Base-by-base conservation (phyloP, 345 rosid genomes). In the Theobroma cacao region DNA sequence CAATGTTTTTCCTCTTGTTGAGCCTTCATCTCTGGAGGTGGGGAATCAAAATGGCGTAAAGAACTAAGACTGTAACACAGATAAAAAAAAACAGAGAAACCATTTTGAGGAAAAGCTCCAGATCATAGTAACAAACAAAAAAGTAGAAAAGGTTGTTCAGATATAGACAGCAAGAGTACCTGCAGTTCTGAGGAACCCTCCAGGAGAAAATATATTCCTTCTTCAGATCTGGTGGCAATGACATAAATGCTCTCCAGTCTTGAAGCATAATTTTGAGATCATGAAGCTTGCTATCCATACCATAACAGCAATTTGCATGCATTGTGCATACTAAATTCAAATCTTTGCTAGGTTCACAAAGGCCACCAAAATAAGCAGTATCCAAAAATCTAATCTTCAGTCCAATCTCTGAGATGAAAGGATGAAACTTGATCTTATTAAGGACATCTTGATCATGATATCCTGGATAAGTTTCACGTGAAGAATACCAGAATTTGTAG, bases 261-360 rank as follows among this genome's bases (percentile, higher is more conserved):
- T 82, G 74, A 74, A 94, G 94, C 80, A 87, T 80, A 13, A 87
- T 75, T 45, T 72, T 75, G 14, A 94, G 92, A 78, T 92, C 96
- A 74, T 77, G 77, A 70, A 94, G 67, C 80, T 92, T 94, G 62
- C 69, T 87, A n/a, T 82, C 77, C 60, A 90, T 63, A 20, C 97
- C 98, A 66, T 83, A 48, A 38, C 98, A 94, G 72, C 97, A 94
- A 81, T 94, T 94, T 24, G 92, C 97, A 78, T 94, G 97, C 94
- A 94, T 89, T 0, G 97, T 94, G 74, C 95, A 94, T 20, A 87
- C 91, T 28, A 81, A 38, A 69, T 86, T 86, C 36, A 92, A 79
- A 71, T 94, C 91, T 81, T 45, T 83, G 78, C 90, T 81, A 0
- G 83, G 82, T 77, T 92, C 84, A 76, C 95, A 94, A 72, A 94